These are phyloP conservation scores for Leccinum griseonigrum DNA, from an alignment of 1,284 basidiomycete species.

Conservation along the genomic window DNA sequence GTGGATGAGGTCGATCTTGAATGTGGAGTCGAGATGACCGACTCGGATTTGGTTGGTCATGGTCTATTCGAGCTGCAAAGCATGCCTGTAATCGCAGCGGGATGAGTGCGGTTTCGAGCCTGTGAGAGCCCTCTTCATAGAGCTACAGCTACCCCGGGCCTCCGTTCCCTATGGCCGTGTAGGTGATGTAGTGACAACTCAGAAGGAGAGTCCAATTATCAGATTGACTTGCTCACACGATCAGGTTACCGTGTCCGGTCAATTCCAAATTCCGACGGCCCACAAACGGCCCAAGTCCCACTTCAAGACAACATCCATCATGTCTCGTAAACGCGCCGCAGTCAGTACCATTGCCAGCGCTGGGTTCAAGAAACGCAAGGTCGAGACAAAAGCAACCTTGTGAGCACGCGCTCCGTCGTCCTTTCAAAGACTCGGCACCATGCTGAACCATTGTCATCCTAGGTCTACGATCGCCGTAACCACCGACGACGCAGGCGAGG, in stretches of 20 bases:
- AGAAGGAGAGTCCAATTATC: too few species aligned
- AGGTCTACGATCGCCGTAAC: conserved; percentile 19
- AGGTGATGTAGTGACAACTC: too few species aligned
- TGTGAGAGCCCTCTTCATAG: too few species aligned
- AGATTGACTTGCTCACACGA: background rate
- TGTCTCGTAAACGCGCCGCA: conserved; percentile 50
- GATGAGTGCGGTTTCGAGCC: too few species aligned
- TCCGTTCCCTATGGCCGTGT: too few species aligned
- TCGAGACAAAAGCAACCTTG: conserved; percentile 9
- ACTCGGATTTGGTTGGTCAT: background rate
- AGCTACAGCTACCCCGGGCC: too few species aligned
- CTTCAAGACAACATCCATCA: conserved; percentile 60
- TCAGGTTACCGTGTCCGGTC: background rate
- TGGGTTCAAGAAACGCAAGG: conserved; percentile 25
- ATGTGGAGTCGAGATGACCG: background rate
- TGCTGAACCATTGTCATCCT: conserved; percentile 3
- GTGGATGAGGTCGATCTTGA: background rate
- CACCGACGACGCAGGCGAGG: background rate
- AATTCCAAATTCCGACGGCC: too few species aligned
- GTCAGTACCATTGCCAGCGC: background rate
- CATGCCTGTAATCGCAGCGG: too few species aligned
- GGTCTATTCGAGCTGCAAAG: background rate
- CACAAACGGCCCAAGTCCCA: background rate
- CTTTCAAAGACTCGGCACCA: background rate
- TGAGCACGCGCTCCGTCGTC: background rate